Base-by-base conservation (phyloP, 1,284 basidiomycete genomes). In the Microbotryum silenes-acaulis region DNA sequence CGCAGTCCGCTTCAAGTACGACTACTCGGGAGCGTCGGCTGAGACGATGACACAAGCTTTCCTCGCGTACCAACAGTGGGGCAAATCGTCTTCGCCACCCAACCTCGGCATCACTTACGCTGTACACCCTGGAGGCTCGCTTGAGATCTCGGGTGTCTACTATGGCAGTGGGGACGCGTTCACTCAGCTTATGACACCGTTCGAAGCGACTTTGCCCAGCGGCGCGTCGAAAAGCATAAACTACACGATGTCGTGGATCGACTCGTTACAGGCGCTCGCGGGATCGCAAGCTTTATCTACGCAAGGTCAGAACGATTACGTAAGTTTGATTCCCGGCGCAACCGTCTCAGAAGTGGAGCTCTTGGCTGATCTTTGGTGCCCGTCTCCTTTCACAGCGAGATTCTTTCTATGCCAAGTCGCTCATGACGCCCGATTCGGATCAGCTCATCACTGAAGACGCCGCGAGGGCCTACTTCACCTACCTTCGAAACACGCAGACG, bases 381-480 rank as follows among this genome's bases (percentile, higher is more conserved):
- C 20, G 27, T 16, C 12, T 12, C 8, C 27, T 27, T 8, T 27
- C 31, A 31, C 31, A 50, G 14, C 56, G 53, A 48, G 66, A 71
- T 49, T 59, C 64, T 21, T 71, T 71, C 55, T 71, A 68, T 50
- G 68, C 68, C 37, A 71, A 72, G 61, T 57, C 53, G 16, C 53
- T 73, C 33, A 66, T 70, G 54, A 72, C 67, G 20, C 70, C 71
- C 12, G 37, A 42, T 12, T 52, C 60, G 54, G 52, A 55, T 3
- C 25, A 27, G 18, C 68, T 66, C n/a, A 46, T 73, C 47, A 58
- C 65, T n/a, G 33, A 56, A 6, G 50, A 60, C 27, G 62, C 66
- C 18, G 20, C 68, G 9, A 27, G 50, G 7, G 55, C 56, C 25
- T 72, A 68, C 59, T 63, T 69, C 51, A 61, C 67, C 50, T 73